A percentile compares a stretch with the other conserved stretches of the same genome.
These are phyloP conservation scores for Scedosporium minutisporum DNA, from an alignment of 2,329 filamentous ascomycete genomes.

Conservation along the genomic window DNA sequence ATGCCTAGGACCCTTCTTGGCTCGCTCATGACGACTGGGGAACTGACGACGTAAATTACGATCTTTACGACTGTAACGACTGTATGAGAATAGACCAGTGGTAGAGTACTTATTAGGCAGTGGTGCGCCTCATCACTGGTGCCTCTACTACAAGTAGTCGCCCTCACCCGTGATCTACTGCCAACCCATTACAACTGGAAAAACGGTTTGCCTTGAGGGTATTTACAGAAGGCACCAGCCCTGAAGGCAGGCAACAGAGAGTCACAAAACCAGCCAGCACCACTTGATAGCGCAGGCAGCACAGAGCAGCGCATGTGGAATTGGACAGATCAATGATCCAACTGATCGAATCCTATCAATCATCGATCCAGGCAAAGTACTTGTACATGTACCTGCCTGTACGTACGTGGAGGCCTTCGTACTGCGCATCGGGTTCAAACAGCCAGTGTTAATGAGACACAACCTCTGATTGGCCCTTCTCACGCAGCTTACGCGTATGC, in stretches of 20 bases:
- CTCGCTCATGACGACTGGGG: neutral
- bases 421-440: slow-evolving; percentile 2
- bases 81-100: neutral
- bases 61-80: slow-evolving; percentile 1
- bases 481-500: slow-evolving; percentile 22
- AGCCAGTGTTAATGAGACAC: slow-evolving; percentile 6
- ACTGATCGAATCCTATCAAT: neutral
- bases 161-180: neutral
- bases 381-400: slow-evolving; percentile 3
- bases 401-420: slow-evolving; percentile 2
- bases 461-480: slow-evolving; percentile 15
- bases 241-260: neutral
- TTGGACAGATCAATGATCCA: neutral
- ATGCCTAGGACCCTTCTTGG: neutral
- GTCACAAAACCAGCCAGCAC: neutral
- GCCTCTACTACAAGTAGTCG: neutral
- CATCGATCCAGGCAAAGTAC: neutral
- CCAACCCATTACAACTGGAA: neutral
- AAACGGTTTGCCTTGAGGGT: neutral
- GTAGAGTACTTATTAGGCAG: neutral
- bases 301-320: neutral
- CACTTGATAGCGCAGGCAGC: neutral
- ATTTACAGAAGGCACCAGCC: neutral
- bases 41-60: slow-evolving; percentile 5
- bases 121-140: neutral